Conservation (phyloP, 1,284 basidiomycete species). For the Sanghuangporus sanghuang region DNA sequence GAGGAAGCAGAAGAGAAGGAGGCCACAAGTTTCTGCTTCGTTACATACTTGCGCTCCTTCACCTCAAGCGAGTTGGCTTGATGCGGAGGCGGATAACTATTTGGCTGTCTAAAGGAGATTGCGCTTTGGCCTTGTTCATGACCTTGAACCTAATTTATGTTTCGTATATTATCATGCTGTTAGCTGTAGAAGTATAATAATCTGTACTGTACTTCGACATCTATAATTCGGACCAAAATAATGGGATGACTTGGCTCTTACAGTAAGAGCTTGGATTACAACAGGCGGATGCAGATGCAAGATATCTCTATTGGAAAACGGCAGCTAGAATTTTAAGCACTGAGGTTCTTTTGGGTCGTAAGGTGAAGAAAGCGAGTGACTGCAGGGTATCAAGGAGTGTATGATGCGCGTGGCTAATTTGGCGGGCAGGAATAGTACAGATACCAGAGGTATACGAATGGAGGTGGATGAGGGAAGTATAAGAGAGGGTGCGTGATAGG, state of each 20-base stretch:
- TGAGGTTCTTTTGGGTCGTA: background rate
- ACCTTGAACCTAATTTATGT: background rate
- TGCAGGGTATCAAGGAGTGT: background rate
- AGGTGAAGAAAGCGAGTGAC: background rate
- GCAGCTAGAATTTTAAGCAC: background rate
- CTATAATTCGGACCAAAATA: background rate
- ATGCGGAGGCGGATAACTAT: background rate
- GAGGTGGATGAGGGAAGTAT: background rate
- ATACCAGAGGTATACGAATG: background rate
- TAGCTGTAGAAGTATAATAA: background rate
- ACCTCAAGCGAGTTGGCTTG: background rate
- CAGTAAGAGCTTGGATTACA: too few species aligned
- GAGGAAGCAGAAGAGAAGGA: background rate
- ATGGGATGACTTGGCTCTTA: too few species aligned
- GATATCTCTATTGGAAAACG: too few species aligned
- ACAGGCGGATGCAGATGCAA: too few species aligned
- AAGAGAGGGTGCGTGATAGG: background rate
- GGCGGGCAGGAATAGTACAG: background rate
- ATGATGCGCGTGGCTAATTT: background rate
- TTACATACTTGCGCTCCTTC: background rate
- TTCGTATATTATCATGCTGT: background rate
- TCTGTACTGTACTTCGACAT: background rate
- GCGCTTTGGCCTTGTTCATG: background rate
- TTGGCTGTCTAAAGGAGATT: background rate
- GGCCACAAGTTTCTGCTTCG: background rate